Evolutionary conservation across 2,329 filamentous ascomycete species (phyloP).

Genomic region (Fusarium protoensiforme): DNA sequence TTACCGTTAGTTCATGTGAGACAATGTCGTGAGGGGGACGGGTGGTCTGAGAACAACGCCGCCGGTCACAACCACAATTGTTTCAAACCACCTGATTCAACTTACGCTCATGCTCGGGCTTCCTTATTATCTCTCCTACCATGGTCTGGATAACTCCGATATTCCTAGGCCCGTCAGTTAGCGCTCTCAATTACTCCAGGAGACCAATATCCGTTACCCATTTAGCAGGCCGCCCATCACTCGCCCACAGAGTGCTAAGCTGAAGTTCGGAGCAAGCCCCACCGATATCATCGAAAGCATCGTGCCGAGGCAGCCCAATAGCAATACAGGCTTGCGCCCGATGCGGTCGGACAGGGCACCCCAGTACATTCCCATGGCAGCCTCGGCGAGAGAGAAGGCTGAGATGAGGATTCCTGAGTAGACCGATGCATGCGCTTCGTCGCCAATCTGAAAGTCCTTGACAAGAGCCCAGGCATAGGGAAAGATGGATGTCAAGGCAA

Average conservation of each 20-base stretch:
- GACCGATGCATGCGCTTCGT: slow-evolving; percentile 81
- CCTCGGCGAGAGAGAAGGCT: slow-evolving; percentile 85
- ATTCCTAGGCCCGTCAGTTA: slow-evolving; percentile 62
- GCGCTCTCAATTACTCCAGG: not conserved
- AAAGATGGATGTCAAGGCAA: slow-evolving; percentile 92
- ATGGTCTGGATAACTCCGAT: slow-evolving; percentile 93
- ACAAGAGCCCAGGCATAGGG: slow-evolving; percentile 91
- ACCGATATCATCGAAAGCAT: slow-evolving; percentile 86
- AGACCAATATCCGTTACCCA: slow-evolving; percentile 47
- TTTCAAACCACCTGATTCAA: slow-evolving; percentile 34
- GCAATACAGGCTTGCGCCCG: slow-evolving; percentile 85
- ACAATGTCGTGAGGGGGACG: not conserved
- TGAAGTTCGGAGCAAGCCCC: slow-evolving; percentile 85
- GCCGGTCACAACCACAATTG: too few relatives aligned
- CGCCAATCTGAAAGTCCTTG: slow-evolving; percentile 78
- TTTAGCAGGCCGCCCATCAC: slow-evolving; percentile 85
- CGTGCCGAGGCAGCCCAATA: slow-evolving; percentile 84
- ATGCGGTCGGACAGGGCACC: slow-evolving; percentile 83
- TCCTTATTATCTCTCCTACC: slow-evolving; percentile 87
- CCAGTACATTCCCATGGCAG: slow-evolving; percentile 89
- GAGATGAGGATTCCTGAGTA: slow-evolving; percentile 91
- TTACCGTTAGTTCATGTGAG: slow-evolving; percentile 1
- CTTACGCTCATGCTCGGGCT: slow-evolving; percentile 87
- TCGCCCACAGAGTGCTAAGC: slow-evolving; percentile 81
- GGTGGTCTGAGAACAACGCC: too few relatives aligned